Evolutionary conservation across 257 asterid species (phyloP).

Genomic region (Petrea volubilis): DNA sequence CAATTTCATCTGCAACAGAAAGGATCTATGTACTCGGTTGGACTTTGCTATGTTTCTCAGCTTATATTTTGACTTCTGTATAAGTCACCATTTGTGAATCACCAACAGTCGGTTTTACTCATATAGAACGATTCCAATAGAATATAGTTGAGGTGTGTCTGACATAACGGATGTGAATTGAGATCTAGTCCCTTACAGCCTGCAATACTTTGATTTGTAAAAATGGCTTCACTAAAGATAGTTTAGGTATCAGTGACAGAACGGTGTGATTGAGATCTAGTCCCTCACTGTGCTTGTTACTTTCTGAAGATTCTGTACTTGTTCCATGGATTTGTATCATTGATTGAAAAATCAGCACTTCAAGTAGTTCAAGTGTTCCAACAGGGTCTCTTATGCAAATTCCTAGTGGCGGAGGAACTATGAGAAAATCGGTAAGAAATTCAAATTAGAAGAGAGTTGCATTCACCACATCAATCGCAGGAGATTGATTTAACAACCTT

Average conservation of each 20-base stretch:
- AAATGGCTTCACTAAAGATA: background rate
- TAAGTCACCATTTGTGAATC: background rate
- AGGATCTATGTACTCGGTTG: background rate
- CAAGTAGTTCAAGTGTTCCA: conserved; percentile 1
- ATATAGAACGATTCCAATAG: no score
- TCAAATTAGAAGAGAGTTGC: background rate
- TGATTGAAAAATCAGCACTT: background rate
- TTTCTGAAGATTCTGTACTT: background rate
- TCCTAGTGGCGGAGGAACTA: background rate
- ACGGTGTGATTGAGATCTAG: no score
- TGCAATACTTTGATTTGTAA: no score
- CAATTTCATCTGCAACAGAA: conserved; percentile 15
- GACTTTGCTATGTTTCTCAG: conserved; percentile 19
- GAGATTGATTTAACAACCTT: background rate
- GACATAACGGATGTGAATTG: background rate
- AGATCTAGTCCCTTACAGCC: no score
- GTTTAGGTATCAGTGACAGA: background rate
- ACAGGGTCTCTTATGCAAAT: background rate
- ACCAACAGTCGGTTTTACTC: no score
- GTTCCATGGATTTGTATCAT: background rate
- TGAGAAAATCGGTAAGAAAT: background rate
- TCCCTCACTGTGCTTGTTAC: background rate
- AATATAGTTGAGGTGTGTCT: no score
- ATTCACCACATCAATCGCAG: background rate
- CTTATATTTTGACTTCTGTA: conserved; percentile 1